These are phyloP conservation scores for Corchorus olitorius DNA, from an alignment of 345 rosid genomes.

Conservation along the genomic window DNA sequence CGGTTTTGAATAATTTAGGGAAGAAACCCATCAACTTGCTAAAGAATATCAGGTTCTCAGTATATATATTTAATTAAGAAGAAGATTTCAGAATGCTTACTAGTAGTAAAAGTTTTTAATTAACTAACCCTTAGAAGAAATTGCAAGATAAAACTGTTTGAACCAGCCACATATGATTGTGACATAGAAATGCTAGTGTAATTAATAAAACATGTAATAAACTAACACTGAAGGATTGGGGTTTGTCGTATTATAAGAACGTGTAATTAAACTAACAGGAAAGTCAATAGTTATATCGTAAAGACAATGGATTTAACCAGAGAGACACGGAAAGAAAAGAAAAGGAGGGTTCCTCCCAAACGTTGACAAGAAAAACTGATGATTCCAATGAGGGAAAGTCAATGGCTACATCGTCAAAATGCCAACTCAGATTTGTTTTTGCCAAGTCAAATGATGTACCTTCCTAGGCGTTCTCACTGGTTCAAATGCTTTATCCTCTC, in stretches of 20 bases:
- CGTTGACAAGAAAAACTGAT: constrained; percentile 1
- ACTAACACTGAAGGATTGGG: neutral
- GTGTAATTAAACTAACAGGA: too few species aligned
- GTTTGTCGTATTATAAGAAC: too few species aligned
- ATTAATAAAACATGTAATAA: neutral
- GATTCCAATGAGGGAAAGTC: neutral
- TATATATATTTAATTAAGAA: neutral
- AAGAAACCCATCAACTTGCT: neutral
- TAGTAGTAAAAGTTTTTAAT: neutral
- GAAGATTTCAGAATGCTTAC: neutral
- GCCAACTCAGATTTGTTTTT: constrained; percentile 16
- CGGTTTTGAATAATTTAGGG: neutral
- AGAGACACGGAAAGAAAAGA: neutral
- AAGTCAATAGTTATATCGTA: neutral
- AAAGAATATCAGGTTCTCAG: neutral
- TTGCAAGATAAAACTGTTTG: neutral
- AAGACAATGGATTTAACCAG: neutral
- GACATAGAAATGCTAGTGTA: neutral
- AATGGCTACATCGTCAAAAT: neutral
- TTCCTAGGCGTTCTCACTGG: neutral
- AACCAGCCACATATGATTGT: neutral
- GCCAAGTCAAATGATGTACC: neutral
- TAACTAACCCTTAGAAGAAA: neutral
- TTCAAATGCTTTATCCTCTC: neutral
- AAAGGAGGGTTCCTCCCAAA: neutral